Percentiles rank a stretch among this genome's conserved stretches.
These are phyloP conservation scores for Solanum hybrid DNA, from an alignment of 305 asterid genomes.

Conservation along the genomic window DNA sequence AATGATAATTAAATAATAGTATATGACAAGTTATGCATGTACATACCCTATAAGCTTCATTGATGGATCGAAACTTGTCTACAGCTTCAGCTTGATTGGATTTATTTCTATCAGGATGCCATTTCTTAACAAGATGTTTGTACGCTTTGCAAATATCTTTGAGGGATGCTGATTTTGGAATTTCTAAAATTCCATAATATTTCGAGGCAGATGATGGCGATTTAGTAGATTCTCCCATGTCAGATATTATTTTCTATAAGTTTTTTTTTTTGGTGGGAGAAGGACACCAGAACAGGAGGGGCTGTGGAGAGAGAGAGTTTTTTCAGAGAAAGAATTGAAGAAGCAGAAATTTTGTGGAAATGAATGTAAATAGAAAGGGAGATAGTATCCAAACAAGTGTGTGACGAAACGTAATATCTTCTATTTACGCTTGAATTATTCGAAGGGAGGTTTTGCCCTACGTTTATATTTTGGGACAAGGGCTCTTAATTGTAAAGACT, in stretches of 20 bases:
- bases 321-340: background rate
- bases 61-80: constrained; percentile 49
- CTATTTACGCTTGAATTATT: background rate
- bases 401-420: constrained; percentile 1
- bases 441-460: background rate
- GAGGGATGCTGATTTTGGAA: constrained; percentile 55
- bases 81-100: constrained; percentile 53
- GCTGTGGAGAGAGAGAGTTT: background rate
- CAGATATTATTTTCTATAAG: background rate
- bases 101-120: constrained; percentile 73
- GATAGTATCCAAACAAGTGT: constrained; percentile 23
- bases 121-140: constrained; percentile 48
- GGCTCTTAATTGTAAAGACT: background rate
- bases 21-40: background rate
- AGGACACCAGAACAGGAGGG: background rate
- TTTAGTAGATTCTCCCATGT: constrained; percentile 43
- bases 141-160: constrained; percentile 59
- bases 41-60: constrained; percentile 68
- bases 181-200: constrained; percentile 47
- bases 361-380: constrained; percentile 10
- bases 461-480: background rate
- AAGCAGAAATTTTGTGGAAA: constrained; percentile 1
- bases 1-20: background rate
- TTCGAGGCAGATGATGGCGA: constrained; percentile 10
- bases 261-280: background rate